Conservation (phyloP, 208 protist species). For the Leishmania braziliensis region DNA sequence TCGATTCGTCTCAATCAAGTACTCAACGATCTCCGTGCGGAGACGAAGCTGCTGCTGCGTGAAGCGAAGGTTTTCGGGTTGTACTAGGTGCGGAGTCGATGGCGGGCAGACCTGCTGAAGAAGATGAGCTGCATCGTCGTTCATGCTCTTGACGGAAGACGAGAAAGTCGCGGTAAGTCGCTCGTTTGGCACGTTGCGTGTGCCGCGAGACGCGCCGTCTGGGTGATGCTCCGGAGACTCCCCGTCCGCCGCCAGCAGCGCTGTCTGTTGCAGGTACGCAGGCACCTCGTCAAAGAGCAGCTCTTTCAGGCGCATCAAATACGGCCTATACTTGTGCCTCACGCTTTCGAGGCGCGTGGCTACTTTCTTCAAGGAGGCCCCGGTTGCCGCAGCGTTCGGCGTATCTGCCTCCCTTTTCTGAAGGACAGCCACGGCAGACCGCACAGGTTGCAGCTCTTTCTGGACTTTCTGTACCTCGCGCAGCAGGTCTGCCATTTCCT, state of each 20-base stretch:
- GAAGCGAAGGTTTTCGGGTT: constrained; percentile 47
- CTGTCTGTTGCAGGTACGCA: constrained; percentile 42
- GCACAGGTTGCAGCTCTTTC: constrained; percentile 82
- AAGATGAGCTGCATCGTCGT: constrained; percentile 24
- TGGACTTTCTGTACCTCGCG: constrained; percentile 77
- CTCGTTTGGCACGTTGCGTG: neutral
- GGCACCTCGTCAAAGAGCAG: constrained; percentile 53
- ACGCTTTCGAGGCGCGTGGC: constrained; percentile 57
- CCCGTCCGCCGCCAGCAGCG: constrained; percentile 30
- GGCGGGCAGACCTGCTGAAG: constrained; percentile 64
- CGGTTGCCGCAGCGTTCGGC: constrained; percentile 55
- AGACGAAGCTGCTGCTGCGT: constrained; percentile 53
- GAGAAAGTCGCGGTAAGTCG: neutral
- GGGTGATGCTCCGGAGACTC: neutral
- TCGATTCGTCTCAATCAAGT: constrained; percentile 76
- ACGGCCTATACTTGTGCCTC: constrained; percentile 51
- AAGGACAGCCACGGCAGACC: constrained; percentile 61
- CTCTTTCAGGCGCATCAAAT: constrained; percentile 34
- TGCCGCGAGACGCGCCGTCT: neutral
- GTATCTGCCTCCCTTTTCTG: constrained; percentile 68
- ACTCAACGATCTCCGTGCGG: constrained; percentile 80
- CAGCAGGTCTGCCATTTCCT: constrained; percentile 65
- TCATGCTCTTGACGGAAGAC: constrained; percentile 4
- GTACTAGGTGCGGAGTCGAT: constrained; percentile 51
- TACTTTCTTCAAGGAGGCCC: constrained; percentile 75